A percentile compares a stretch with the other conserved stretches of the same genome.
Evolutionary conservation across 345 rosid species (phyloP).

Genomic region (Hypericum androsaemum): DNA sequence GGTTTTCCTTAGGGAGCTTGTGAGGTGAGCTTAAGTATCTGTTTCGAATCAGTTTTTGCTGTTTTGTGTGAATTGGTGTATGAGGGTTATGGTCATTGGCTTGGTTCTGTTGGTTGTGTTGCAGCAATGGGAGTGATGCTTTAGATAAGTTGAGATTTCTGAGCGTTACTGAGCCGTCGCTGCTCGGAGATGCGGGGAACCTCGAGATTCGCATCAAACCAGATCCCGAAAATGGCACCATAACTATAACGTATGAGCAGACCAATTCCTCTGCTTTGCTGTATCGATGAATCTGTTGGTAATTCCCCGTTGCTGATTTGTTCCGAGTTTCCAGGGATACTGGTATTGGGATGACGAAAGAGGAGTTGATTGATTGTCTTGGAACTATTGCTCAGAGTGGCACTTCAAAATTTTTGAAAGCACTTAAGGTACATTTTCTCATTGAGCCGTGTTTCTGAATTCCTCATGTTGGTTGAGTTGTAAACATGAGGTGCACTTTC

Average conservation of each 20-base stretch:
- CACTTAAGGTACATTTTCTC: slow-evolving; percentile 55
- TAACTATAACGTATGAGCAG: slow-evolving; percentile 56
- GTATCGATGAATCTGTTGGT: background rate
- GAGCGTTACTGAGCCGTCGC: slow-evolving; percentile 85
- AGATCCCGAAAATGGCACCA: slow-evolving; percentile 81
- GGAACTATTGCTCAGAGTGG: slow-evolving; percentile 99
- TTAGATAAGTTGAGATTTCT: slow-evolving; percentile 88
- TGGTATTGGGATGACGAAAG: slow-evolving; percentile 98
- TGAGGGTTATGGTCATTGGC: slow-evolving; percentile 3
- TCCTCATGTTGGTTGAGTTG: background rate
- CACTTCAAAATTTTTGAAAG: slow-evolving; percentile 86
- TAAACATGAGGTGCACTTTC: slow-evolving; percentile 5
- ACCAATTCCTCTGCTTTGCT: background rate
- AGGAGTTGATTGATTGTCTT: slow-evolving; percentile 91
- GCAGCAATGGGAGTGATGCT: slow-evolving; percentile 98
- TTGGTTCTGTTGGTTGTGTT: slow-evolving; percentile 16
- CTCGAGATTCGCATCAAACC: slow-evolving; percentile 83
- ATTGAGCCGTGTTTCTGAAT: no score
- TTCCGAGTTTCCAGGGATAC: slow-evolving; percentile 52
- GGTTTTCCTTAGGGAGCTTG: slow-evolving; percentile 84
- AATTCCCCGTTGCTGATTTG: background rate
- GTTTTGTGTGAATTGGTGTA: background rate
- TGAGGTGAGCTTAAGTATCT: slow-evolving; percentile 44
- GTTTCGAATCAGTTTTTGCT: background rate
- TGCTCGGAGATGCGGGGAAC: slow-evolving; percentile 83